These are phyloP conservation scores for Aspergillus haitiensis DNA, from an alignment of 495 filamentous ascomycete genomes.

Conservation along the genomic window DNA sequence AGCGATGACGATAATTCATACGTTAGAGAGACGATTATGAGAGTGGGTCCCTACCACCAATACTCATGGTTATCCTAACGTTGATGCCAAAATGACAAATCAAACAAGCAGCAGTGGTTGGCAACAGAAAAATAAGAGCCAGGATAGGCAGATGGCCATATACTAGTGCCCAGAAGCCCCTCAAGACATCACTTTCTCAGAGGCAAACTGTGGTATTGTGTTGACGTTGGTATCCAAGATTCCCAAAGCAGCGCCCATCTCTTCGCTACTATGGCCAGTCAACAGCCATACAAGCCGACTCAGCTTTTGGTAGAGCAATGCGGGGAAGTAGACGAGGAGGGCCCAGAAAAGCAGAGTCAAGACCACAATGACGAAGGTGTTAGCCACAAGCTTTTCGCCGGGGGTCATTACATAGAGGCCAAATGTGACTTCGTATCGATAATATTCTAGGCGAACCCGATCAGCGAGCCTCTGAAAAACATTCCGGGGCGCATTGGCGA, in stretches of 20 bases:
- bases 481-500: slow-evolving; percentile 27
- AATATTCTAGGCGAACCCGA: slow-evolving; percentile 64
- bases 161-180: not conserved
- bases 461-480: slow-evolving; percentile 42
- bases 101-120: not conserved
- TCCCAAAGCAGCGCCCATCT: slow-evolving; percentile 33
- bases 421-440: slow-evolving; percentile 76
- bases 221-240: slow-evolving; percentile 33
- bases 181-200: slow-evolving; percentile 23
- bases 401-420: slow-evolving; percentile 72
- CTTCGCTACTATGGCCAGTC: slow-evolving; percentile 40
- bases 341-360: slow-evolving; percentile 42
- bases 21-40: not conserved
- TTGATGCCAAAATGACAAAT: not conserved
- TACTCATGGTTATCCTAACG: not conserved
- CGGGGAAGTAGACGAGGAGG: slow-evolving; percentile 41
- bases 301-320: slow-evolving; percentile 41
- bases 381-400: slow-evolving; percentile 70
- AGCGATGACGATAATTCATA: not conserved
- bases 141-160: not conserved
- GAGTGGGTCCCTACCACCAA: slow-evolving; percentile 4
- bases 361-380: slow-evolving; percentile 42
- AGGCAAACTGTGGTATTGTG: slow-evolving; percentile 20
- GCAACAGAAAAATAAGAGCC: not conserved
- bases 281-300: slow-evolving; percentile 41